Evolutionary conservation across 805 yeast genomes (phyloP).

Genomic region (Yamadazyma ubonensis): DNA sequence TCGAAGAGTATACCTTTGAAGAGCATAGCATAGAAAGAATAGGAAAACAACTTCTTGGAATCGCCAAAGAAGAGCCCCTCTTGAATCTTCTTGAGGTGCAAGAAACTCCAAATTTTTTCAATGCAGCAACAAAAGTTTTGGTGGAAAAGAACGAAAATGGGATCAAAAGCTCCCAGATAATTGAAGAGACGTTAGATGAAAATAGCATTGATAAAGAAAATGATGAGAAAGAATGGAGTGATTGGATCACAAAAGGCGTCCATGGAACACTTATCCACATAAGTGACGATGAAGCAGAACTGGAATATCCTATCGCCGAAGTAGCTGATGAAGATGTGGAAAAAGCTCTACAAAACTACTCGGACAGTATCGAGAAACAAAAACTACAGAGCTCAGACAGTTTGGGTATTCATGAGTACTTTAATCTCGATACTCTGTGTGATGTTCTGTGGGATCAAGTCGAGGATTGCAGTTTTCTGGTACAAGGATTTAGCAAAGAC

Average conservation of each 20-base stretch:
- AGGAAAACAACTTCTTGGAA: not conserved
- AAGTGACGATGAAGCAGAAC: not conserved
- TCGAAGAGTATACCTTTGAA: conserved; percentile 8
- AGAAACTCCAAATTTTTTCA: too few relatives aligned
- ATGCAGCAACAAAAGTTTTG: too few relatives aligned
- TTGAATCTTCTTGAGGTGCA: not conserved
- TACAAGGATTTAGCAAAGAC: not conserved
- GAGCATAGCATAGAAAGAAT: not conserved
- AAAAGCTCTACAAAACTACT: not conserved
- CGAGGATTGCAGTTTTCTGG: not conserved
- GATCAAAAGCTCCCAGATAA: not conserved
- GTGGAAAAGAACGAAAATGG: too few relatives aligned
- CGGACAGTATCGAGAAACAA: too few relatives aligned
- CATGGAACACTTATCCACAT: not conserved
- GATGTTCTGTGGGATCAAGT: conserved; percentile 2
- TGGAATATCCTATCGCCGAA: too few relatives aligned
- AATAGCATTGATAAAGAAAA: not conserved
- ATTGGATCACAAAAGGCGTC: not conserved
- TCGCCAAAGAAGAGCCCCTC: not conserved
- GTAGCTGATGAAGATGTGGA: not conserved
- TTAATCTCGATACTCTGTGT: not conserved
- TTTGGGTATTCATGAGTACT: not conserved
- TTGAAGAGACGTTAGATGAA: not conserved
- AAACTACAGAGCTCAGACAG: too few relatives aligned
- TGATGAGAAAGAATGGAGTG: too few relatives aligned